Evolutionary conservation across 2,329 filamentous ascomycete genomes (phyloP), one percentile per base, ranked within the genome.

Genomic region (Nannizziopsis barbatae): DNA sequence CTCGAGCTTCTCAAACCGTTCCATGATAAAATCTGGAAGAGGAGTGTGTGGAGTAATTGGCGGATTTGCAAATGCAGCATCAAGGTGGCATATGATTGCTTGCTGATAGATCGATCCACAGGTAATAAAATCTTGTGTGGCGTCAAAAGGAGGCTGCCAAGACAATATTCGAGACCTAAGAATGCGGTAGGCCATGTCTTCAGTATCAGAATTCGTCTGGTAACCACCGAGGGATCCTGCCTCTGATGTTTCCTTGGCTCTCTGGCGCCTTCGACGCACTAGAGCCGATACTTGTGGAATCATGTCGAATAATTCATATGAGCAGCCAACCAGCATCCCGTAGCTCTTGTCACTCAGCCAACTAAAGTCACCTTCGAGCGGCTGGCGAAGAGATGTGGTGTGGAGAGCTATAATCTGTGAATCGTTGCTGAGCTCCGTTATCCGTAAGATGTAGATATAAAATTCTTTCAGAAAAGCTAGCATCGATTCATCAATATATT

Each of bases 401-500:
- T 50, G 48, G 11, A 50, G 22, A 14, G 27, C 22, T 27, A 42
- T 32, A 35, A 17, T 41, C 37, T 50, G 42, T 4, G 47, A 50
- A 14, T 50, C 43, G 17, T 31, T 45, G 38, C 42, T 46, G 17
- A 50, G 41, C 38, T 50, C 48, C n/a, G 48, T 50, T 12, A 50
- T 50, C 1, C 48, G 48, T 9, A 44, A n/a, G 8, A 50, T 47
- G 20, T 50, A 50, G 6, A 37, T 46, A n/a, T 50, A 50, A 27
- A 50, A 50, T 38, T 50, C 48, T 33, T 50, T 50, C n/a, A 50
- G n/a, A 15, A 50, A 46, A 22, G 46, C 48, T 18, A 50, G 43
- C 35, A 50, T 40, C 5, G 48, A 50, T 32, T 45, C 41, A 42
- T 50, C 48, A 14, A 50, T 45, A 14, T 36, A 30, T 11, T 37